Evolutionary conservation across 495 filamentous ascomycete species (phyloP), one percentile per base, ranked within the genome.

Genomic region (Glarea lozoyensis): DNA sequence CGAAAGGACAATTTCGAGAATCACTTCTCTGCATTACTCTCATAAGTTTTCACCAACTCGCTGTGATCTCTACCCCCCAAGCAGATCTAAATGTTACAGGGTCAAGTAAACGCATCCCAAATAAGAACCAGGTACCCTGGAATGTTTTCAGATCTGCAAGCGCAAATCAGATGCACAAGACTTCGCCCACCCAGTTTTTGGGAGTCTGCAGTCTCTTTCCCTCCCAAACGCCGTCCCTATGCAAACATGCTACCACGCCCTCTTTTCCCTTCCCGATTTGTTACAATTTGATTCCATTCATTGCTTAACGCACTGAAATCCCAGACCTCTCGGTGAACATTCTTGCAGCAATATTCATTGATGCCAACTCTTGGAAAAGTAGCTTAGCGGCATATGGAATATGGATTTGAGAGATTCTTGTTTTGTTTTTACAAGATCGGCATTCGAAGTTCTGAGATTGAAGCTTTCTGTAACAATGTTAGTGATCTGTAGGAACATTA

Each of bases 331-430:
- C 84, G 43, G 88, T 96, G 63, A 89, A 97, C 88, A 99, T 88
- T 59, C 92, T 79, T 15, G 90, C 77, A 13, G 92, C 88, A 60
- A 99, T 96, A 66, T 96, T 96, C 92, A 99, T 99, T 41, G 87
- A 79, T 59, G 84, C 82, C 50, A 99, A 70, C 70, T 99, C 92
- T 67, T 99, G 92, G 79, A 99, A 97, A 42, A 99, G 74, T 42
- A 99, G 74, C 70, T 99, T 99, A 53, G 93, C 92, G 16, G 92
- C 92, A 59, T 99, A 99, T 13, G 92, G 92, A 53, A 99, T 90
- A 58, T 95, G 83, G 33, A 99, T 79, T 64, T 97, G 93, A 9
- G 90, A 93, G 53, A 99, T 96, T 61, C 81, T 82, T 43, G 88
- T 94, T 78, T 96, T 97, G 72, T 97, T 99, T 66, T 88, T 86